phyloP scores from a whole-genome alignment of 192 early-diverging fungal genomes.

The Coemansia sp. region DNA sequence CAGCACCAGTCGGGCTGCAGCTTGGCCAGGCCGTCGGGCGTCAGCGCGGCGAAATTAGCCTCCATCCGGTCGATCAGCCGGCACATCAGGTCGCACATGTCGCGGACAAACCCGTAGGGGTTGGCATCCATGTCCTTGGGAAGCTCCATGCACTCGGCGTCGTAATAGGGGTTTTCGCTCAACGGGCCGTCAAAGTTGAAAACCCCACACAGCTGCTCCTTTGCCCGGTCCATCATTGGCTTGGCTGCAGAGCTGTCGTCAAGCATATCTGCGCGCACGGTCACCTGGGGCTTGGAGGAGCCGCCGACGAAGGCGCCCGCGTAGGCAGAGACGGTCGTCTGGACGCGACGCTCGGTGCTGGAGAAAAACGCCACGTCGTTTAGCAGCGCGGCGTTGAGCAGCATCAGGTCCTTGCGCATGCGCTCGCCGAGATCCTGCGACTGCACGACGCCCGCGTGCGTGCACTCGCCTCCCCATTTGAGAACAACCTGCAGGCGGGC shows the following conservation, averaged over 20 bases:
- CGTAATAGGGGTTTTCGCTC: slow-evolving; percentile 25
- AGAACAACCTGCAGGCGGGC: slow-evolving; percentile 83
- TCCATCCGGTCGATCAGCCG: slow-evolving; percentile 71
- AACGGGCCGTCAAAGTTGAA: slow-evolving; percentile 53
- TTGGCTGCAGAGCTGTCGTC: slow-evolving; percentile 95
- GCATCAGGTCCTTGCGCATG: slow-evolving; percentile 83
- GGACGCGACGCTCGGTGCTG: slow-evolving; percentile 84
- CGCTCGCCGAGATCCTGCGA: slow-evolving; percentile 88
- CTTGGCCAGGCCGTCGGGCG: slow-evolving; percentile 51
- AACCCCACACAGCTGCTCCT: slow-evolving; percentile 67
- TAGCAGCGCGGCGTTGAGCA: slow-evolving; percentile 83
- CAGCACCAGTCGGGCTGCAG: slow-evolving; percentile 87
- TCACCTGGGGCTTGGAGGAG: slow-evolving; percentile 53
- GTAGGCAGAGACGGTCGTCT: slow-evolving; percentile 73
- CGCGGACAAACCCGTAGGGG: slow-evolving; percentile 57
- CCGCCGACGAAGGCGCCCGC: slow-evolving; percentile 52
- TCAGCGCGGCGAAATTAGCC: slow-evolving; percentile 65
- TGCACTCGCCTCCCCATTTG: slow-evolving; percentile 97
- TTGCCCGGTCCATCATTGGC: slow-evolving; percentile 87
- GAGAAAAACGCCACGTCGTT: slow-evolving; percentile 84
- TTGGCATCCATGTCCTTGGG: slow-evolving; percentile 35
- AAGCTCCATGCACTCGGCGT: slow-evolving; percentile 16
- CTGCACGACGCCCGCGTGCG: slow-evolving; percentile 88
- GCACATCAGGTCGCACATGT: slow-evolving; percentile 68
- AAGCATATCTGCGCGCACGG: slow-evolving; percentile 84